Percentiles rank a stretch among this genome's conserved stretches.
Conservation (phyloP, 2,329 filamentous ascomycete genomes). For the Ceratocystis papillata region DNA sequence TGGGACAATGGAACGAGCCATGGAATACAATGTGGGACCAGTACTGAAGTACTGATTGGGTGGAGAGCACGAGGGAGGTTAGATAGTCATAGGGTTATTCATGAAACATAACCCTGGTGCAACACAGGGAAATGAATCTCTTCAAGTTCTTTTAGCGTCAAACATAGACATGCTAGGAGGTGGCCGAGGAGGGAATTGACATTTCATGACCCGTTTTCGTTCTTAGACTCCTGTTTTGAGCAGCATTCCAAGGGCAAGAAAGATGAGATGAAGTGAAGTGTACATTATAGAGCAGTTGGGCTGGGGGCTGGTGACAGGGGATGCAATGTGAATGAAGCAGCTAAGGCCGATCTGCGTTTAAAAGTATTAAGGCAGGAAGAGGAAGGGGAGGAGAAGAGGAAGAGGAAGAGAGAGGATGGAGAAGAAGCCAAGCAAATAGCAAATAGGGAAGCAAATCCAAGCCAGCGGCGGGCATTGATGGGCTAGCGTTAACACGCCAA, state of each 20-base stretch:
- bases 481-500: too few relatives aligned
- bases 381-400: not conserved
- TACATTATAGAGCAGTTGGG: too few relatives aligned
- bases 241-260: too few relatives aligned
- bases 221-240: too few relatives aligned
- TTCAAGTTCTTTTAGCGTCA: not conserved
- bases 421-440: not conserved
- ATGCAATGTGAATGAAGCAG: too few relatives aligned
- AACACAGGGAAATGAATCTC: not conserved
- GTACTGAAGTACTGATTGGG: not conserved
- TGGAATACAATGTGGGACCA: constrained; percentile 9
- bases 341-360: too few relatives aligned
- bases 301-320: too few relatives aligned
- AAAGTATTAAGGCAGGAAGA: not conserved
- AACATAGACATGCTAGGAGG: constrained; percentile 10
- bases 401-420: not conserved
- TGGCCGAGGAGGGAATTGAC: too few relatives aligned
- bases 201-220: too few relatives aligned
- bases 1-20: constrained; percentile 24
- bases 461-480: too few relatives aligned
- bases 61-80: not conserved
- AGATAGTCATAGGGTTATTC: not conserved
- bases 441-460: too few relatives aligned
- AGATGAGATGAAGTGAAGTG: too few relatives aligned
- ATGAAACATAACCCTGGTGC: not conserved